Conservation (phyloP, 2,329 filamentous ascomycete genomes). For the Byssochlamys sp. region DNA sequence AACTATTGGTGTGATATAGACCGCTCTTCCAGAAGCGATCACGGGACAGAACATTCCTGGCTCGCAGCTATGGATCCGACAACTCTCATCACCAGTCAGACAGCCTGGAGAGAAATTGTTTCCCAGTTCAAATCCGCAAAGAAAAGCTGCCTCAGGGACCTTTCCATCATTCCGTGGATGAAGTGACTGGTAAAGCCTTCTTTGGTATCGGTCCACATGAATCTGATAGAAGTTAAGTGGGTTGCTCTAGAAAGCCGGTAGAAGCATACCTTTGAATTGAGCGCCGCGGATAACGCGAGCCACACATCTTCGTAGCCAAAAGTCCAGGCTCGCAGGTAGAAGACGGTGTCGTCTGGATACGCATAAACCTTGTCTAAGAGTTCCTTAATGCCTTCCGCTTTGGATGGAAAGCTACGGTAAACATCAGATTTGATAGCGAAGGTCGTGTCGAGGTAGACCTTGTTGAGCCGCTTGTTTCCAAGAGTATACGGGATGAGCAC, state of each 20-base stretch:
- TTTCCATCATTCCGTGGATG: conserved; percentile 31
- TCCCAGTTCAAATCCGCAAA: conserved; percentile 66
- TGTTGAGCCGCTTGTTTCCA: conserved; percentile 60
- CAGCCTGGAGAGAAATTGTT: conserved; percentile 63
- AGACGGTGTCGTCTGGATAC: conserved; percentile 66
- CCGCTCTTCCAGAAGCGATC: conserved; percentile 42
- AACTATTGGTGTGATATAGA: conserved; percentile 72
- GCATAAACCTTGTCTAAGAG: conserved; percentile 57
- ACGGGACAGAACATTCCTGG: conserved; percentile 45
- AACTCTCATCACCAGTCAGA: conserved; percentile 53
- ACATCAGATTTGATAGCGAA: conserved; percentile 49
- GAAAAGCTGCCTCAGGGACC: conserved; percentile 52
- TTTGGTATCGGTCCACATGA: conserved; percentile 75
- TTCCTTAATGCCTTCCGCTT: conserved; percentile 67
- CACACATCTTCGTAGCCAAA: conserved; percentile 91
- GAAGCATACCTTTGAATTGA: conserved; percentile 51
- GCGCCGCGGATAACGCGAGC: conserved; percentile 63
- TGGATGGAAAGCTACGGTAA: conserved; percentile 47
- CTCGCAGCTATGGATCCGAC: conserved; percentile 78
- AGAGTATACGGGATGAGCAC: conserved; percentile 63
- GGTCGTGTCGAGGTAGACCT: conserved; percentile 82
- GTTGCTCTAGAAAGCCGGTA: neutral
- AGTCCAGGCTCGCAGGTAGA: conserved; percentile 82
- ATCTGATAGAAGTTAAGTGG: conserved; percentile 40
- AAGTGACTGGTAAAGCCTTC: conserved; percentile 60